phyloP scores from a whole-genome alignment of 2,329 filamentous ascomycete species.

The Aspergillus sp. region DNA sequence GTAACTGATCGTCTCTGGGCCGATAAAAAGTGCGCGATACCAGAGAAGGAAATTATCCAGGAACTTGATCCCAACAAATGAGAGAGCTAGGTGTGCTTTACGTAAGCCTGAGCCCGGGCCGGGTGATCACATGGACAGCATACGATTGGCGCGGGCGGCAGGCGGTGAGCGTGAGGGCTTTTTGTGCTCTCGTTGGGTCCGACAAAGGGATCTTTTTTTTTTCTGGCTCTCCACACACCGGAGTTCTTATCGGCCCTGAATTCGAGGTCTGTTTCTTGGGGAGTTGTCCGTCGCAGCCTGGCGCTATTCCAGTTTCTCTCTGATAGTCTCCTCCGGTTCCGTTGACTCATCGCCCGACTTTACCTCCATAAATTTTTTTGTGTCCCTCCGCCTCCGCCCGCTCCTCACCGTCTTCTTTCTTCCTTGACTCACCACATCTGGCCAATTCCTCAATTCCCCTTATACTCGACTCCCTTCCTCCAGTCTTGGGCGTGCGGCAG shows the following conservation, averaged over 20 bases:
- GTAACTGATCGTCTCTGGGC: background rate
- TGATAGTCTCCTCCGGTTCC: constrained; percentile 9
- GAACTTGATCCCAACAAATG: background rate
- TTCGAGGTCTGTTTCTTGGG: constrained; percentile 9
- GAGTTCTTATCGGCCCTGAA: constrained; percentile 28
- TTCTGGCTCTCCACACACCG: constrained; percentile 27
- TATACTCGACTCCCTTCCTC: constrained; percentile 16
- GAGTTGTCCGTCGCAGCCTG: constrained; percentile 2
- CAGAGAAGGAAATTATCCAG: background rate
- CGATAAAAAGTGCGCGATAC: constrained; percentile 2
- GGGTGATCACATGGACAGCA: background rate
- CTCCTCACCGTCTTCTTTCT: constrained; percentile 12
- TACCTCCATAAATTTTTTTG: constrained; percentile 14
- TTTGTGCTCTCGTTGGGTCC: background rate
- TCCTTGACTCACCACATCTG: constrained; percentile 15
- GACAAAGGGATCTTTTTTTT: constrained; percentile 6
- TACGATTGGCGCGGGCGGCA: constrained; percentile 9
- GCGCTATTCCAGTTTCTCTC: constrained; percentile 18
- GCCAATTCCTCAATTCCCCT: constrained; percentile 11
- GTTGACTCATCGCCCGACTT: constrained; percentile 29
- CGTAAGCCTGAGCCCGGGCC: background rate
- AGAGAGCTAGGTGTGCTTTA: background rate
- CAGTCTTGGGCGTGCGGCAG: constrained; percentile 20
- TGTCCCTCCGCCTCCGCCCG: constrained; percentile 11
- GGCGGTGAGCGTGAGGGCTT: constrained; percentile 17